These are phyloP conservation scores for Arthroderma uncinatum DNA, from an alignment of 2,329 filamentous ascomycete genomes.

Conservation along the genomic window DNA sequence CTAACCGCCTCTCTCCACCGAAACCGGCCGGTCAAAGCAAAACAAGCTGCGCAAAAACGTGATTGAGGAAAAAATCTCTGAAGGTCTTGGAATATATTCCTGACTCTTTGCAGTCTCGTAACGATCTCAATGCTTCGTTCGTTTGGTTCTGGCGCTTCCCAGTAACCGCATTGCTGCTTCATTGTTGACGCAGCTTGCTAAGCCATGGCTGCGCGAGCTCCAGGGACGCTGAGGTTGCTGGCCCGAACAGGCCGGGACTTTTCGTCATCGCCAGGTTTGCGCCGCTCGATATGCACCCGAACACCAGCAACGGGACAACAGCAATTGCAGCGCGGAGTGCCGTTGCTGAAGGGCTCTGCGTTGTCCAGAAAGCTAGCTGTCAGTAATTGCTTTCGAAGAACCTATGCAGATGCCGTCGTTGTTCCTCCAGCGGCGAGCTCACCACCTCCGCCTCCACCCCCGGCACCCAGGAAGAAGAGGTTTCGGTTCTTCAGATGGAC, in stretches of 20 bases:
- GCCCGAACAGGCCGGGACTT: slow-evolving; percentile 10
- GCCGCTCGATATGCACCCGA: neutral
- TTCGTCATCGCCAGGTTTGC: neutral
- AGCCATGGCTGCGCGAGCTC: neutral
- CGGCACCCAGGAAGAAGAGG: slow-evolving; percentile 43
- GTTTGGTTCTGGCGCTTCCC: neutral
- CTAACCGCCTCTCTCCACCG: slow-evolving; percentile 3
- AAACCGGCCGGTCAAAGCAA: slow-evolving; percentile 1
- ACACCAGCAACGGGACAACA: slow-evolving; percentile 8
- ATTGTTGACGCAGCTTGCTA: neutral
- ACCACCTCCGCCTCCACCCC: slow-evolving; percentile 20
- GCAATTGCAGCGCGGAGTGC: slow-evolving; percentile 8
- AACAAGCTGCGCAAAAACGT: neutral
- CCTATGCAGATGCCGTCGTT: slow-evolving; percentile 43
- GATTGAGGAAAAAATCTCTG: slow-evolving; percentile 1
- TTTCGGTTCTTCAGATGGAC: slow-evolving; percentile 64
- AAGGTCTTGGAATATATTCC: neutral
- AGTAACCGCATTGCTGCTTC: slow-evolving; percentile 2
- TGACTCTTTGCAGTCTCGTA: neutral
- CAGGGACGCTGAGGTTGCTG: slow-evolving; percentile 7
- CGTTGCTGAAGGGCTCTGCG: slow-evolving; percentile 12
- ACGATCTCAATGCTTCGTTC: neutral
- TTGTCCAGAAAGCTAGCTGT: slow-evolving; percentile 12
- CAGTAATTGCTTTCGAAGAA: slow-evolving; percentile 34
- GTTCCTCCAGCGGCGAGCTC: slow-evolving; percentile 31